Evolutionary conservation across 192 early-diverging fungal genomes (phyloP).

Genomic region (Gorgonomyces haynaldii): DNA sequence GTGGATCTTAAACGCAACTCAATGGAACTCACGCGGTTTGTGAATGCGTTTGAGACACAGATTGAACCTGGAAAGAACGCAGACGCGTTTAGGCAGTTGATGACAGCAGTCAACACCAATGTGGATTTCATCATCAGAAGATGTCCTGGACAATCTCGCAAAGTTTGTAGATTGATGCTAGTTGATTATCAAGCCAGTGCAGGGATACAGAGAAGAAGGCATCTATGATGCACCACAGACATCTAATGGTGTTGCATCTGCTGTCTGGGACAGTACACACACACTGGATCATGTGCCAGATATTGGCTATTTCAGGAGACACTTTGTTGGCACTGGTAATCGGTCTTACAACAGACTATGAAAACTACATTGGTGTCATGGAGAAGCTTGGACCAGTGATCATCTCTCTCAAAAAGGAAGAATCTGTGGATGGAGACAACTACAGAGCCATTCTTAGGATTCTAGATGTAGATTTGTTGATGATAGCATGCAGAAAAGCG

Average conservation of each 20-base stretch:
- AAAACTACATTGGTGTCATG: constrained; percentile 14
- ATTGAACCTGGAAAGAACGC: constrained; percentile 5
- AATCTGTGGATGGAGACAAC: background rate
- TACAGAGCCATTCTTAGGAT: constrained; percentile 17
- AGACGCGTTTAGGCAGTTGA: background rate
- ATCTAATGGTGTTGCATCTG: background rate
- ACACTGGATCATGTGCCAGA: constrained; percentile 21
- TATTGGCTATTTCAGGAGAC: constrained; percentile 15
- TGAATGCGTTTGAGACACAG: background rate
- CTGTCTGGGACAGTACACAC: constrained; percentile 2
- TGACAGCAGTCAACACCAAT: constrained; percentile 2
- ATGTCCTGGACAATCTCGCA: background rate
- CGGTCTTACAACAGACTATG: constrained; percentile 10
- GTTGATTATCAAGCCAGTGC: background rate
- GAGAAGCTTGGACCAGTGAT: constrained; percentile 22
- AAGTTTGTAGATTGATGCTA: background rate
- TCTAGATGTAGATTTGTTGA: constrained; percentile 12
- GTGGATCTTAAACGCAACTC: background rate
- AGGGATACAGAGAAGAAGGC: constrained; percentile 3
- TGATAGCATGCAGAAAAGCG: background rate
- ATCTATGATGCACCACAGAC: background rate
- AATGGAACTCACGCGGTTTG: constrained; percentile 1
- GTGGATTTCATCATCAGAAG: background rate
- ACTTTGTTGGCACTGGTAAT: constrained; percentile 10
- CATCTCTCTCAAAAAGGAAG: constrained; percentile 17